These are phyloP conservation scores for Nepenthes gracilis DNA, from an alignment of 148 eudicot species.

Conservation along the genomic window DNA sequence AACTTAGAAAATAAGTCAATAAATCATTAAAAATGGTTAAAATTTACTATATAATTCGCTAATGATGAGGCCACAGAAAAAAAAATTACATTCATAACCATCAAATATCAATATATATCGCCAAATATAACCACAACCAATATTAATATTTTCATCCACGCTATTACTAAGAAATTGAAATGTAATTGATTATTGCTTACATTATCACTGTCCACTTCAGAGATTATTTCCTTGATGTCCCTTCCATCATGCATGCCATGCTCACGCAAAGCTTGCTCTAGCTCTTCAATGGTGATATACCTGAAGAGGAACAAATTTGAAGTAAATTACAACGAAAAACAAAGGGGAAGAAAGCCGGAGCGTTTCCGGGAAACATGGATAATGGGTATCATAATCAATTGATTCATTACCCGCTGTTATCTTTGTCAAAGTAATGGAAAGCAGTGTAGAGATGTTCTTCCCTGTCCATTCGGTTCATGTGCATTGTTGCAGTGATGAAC, in stretches of 20 bases:
- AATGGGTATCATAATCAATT: background rate
- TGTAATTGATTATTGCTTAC: conserved; percentile 28
- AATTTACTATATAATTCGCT: no score
- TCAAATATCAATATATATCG: no score
- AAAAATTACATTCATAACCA: no score
- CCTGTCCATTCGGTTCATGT: conserved; percentile 91
- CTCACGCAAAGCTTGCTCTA: conserved; percentile 82
- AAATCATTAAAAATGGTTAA: no score
- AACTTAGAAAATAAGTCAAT: no score
- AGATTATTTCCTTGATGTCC: conserved; percentile 79
- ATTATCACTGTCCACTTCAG: conserved; percentile 78
- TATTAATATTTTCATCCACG: no score
- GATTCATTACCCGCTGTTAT: conserved; percentile 77
- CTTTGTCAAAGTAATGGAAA: conserved; percentile 95
- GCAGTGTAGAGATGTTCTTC: conserved; percentile 98
- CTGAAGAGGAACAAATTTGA: conserved; percentile 14
- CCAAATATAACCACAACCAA: no score
- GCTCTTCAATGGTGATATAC: conserved; percentile 82
- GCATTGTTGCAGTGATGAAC: conserved; percentile 99
- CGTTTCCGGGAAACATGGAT: background rate
- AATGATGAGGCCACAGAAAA: no score
- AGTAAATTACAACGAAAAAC: background rate
- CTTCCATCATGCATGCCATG: conserved; percentile 68
- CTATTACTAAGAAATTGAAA: no score
- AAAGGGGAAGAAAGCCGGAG: background rate